These are phyloP conservation scores for Daedalea quercina DNA, from an alignment of 768 basidiomycete species.

Conservation along the genomic window DNA sequence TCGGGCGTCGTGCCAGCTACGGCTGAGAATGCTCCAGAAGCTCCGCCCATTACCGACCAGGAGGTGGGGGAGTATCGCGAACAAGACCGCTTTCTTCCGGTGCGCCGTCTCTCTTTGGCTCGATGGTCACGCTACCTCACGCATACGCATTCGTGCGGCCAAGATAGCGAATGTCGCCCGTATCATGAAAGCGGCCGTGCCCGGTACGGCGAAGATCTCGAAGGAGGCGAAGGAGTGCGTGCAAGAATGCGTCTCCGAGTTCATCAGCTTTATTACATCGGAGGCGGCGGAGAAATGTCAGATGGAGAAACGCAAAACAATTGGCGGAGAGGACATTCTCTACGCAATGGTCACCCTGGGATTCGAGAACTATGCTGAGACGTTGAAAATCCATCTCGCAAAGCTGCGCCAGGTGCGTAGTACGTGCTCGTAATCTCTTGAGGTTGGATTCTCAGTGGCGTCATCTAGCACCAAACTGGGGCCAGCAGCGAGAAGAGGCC, in stretches of 20 bases:
- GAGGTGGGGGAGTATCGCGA: constrained; percentile 93
- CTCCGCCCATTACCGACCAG: constrained; percentile 79
- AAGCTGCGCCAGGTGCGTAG: constrained; percentile 78
- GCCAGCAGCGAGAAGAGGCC: background rate
- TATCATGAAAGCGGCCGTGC: constrained; percentile 93
- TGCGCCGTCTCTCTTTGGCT: constrained; percentile 30
- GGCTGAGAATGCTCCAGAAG: constrained; percentile 40
- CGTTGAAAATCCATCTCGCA: constrained; percentile 85
- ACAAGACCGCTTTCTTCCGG: constrained; percentile 93
- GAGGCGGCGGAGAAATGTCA: constrained; percentile 95
- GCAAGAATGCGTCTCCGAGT: constrained; percentile 97
- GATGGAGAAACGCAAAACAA: constrained; percentile 95
- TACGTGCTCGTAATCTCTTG: background rate
- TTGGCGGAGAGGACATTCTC: constrained; percentile 94
- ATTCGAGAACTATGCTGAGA: constrained; percentile 92
- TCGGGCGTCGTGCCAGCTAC: constrained; percentile 20
- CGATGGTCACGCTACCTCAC: background rate
- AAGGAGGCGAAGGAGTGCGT: constrained; percentile 99
- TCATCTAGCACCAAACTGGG: background rate
- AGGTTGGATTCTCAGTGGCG: background rate
- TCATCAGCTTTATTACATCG: constrained; percentile 95
- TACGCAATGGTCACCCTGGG: constrained; percentile 91
- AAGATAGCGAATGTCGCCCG: constrained; percentile 98
- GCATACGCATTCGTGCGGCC: background rate
- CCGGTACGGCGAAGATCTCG: constrained; percentile 88